Base-by-base conservation (phyloP, 1,284 basidiomycete genomes). In the Sporisorium reilianum region DNA sequence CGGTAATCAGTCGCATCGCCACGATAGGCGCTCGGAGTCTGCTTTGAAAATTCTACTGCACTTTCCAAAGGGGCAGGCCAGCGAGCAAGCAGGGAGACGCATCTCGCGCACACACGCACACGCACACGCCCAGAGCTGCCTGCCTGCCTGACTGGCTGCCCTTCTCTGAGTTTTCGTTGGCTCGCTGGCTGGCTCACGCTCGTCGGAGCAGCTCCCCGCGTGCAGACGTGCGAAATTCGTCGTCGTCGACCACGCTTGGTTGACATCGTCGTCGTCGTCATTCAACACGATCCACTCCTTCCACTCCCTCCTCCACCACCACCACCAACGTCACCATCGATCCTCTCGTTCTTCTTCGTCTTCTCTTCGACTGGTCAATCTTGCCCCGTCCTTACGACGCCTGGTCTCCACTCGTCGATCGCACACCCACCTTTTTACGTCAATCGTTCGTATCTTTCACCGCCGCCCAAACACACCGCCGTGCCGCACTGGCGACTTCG, bases 131-230 rank as follows among this genome's bases (percentile, higher is more conserved):
- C 51, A 28, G 34, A 26, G 22, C 14, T 3, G 26, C 16, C 16
- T 11, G n/a, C 9, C n/a, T n/a, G 20, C 3, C 9, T 23, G 36
- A 18, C 23, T 26, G 20, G 16, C 3, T 26, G 28, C 12, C 36
- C 42, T 54, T 55, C 51, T 55, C 46, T 55, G 50, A 53, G 50
- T 61, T 67, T 66, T 34, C 20, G 32, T 5, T 18, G 5, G 22
- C 20, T n/a, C 20, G 26, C 23, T 32, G 26, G 14, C 46, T 60
- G 30, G 22, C 42, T 60, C 18, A 34, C 25, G 49, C 50, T 48
- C 32, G 54, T 61, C 55, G 48, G 55, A 54, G 42, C 42, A 48
- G 50, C 50, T 61, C 52, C 48, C 64, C 64, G 64, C 64, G 64
- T 66, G 50, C 42, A 56, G n/a, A 20, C 14, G 50, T 48, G 42